Conservation (phyloP, 495 filamentous ascomycete genomes). For the Xylaria curta region DNA sequence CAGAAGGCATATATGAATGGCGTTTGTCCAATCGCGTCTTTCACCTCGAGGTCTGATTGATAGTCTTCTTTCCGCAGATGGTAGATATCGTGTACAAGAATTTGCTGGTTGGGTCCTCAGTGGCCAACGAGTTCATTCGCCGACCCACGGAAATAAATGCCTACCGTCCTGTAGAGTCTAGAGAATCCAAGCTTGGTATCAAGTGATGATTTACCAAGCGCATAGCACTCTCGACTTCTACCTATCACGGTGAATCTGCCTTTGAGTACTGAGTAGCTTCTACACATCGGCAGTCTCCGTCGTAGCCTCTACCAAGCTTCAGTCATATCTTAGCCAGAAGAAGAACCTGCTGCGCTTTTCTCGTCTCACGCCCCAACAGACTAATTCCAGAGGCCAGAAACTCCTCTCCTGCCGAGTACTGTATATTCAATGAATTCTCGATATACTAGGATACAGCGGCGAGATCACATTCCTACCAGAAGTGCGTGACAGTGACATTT, state of each 20-base stretch:
- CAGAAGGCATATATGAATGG: no score
- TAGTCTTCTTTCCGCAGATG: no score
- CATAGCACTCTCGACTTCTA: background rate
- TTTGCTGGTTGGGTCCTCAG: no score
- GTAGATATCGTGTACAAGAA: background rate
- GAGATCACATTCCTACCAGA: background rate
- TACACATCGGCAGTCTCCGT: background rate
- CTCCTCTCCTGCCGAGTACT: background rate
- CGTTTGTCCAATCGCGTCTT: no score
- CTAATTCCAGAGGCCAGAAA: background rate
- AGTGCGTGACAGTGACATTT: background rate
- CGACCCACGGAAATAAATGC: background rate
- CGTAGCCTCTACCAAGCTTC: background rate
- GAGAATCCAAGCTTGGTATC: background rate
- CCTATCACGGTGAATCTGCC: background rate
- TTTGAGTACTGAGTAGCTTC: background rate
- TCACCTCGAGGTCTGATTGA: no score
- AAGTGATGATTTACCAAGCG: background rate
- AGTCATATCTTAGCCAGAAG: background rate
- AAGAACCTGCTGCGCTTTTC: background rate
- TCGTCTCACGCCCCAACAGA: background rate
- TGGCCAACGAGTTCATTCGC: background rate
- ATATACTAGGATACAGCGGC: background rate
- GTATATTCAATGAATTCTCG: background rate
- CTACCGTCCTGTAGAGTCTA: background rate